Evolutionary conservation across 495 filamentous ascomycete genomes (phyloP).

Genomic region (Penicillium riverlandense): DNA sequence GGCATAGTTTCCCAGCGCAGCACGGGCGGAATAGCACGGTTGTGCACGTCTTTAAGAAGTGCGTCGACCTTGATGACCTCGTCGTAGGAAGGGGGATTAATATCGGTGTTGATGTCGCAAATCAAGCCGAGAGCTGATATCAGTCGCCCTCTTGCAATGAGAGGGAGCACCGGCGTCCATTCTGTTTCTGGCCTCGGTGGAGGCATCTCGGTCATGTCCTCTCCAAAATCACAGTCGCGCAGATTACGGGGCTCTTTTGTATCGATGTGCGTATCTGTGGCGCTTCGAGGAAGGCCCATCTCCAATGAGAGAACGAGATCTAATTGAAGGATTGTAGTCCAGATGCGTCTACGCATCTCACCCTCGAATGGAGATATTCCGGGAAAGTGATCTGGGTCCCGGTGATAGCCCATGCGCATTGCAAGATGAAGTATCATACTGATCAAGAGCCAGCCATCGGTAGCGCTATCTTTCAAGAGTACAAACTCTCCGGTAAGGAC

Average conservation of each 20-base stretch:
- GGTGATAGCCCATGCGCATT: slow-evolving; percentile 25
- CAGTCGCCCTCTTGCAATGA: slow-evolving; percentile 26
- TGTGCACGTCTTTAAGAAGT: slow-evolving; percentile 17
- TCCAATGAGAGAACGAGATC: slow-evolving; percentile 25
- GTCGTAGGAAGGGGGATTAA: slow-evolving; percentile 18
- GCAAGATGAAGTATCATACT: slow-evolving; percentile 18
- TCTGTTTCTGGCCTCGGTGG: slow-evolving; percentile 23
- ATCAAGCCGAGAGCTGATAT: slow-evolving; percentile 24
- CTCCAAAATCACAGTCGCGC: slow-evolving; percentile 25
- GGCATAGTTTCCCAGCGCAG: neutral
- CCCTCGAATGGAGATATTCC: slow-evolving; percentile 18
- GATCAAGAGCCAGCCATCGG: slow-evolving; percentile 16
- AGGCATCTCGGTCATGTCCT: slow-evolving; percentile 16
- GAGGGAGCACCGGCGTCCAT: slow-evolving; percentile 16
- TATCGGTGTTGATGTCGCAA: slow-evolving; percentile 17
- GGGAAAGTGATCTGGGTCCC: slow-evolving; percentile 17
- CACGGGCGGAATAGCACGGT: slow-evolving; percentile 15
- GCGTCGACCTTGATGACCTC: slow-evolving; percentile 31
- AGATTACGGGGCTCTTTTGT: slow-evolving; percentile 25
- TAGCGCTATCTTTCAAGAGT: slow-evolving; percentile 7
- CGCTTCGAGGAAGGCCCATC: slow-evolving; percentile 24
- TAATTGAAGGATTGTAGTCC: slow-evolving; percentile 11
- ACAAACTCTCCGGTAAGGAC: slow-evolving; percentile 17
- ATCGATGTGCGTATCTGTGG: slow-evolving; percentile 22
- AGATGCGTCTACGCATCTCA: slow-evolving; percentile 26